Conservation (phyloP, 768 basidiomycete species). For the Auricularia sp. region DNA sequence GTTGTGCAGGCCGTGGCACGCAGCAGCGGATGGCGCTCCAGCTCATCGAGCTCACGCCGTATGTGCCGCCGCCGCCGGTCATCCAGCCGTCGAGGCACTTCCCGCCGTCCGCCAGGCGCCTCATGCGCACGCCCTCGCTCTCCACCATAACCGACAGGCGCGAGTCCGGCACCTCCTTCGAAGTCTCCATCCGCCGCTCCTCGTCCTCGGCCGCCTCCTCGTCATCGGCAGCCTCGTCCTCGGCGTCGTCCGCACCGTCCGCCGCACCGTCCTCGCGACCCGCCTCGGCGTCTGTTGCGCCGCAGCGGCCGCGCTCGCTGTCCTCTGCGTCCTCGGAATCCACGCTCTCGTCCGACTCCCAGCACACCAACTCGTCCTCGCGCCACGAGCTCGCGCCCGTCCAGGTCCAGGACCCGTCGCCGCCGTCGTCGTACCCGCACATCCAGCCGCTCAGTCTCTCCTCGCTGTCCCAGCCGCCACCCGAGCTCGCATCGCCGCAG, state of each 20-base stretch:
- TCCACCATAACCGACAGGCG: background rate
- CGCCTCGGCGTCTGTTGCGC: background rate
- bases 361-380: background rate
- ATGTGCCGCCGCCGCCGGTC: background rate
- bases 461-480: background rate
- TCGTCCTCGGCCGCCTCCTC: background rate
- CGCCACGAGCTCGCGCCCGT: background rate
- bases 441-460: background rate
- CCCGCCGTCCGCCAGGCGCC: background rate
- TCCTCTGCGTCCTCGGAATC: background rate
- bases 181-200: background rate
- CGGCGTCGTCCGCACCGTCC: background rate
- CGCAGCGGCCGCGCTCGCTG: background rate
- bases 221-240: background rate
- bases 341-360: background rate
- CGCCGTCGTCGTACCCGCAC: background rate
- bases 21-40: background rate
- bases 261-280: too few relatives aligned
- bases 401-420: background rate
- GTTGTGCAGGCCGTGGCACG: too few relatives aligned
- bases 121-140: background rate
- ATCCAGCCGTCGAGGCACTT: background rate
- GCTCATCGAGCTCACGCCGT: background rate
- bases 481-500: background rate
- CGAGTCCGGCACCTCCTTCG: constrained; percentile 1